phyloP scores from a whole-genome alignment of 306 rosid species.

The Lupinus albus region DNA sequence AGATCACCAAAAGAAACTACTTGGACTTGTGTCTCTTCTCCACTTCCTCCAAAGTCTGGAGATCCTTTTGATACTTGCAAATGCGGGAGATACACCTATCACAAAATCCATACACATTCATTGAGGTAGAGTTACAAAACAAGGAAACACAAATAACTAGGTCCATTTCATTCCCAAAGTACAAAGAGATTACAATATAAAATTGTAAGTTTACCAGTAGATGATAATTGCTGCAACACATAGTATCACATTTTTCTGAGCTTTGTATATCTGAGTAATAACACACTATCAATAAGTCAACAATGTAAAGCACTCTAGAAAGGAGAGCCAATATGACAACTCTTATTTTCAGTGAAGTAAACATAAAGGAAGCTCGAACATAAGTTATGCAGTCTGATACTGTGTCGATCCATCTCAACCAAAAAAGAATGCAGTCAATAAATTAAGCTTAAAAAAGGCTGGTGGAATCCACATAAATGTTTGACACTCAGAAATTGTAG shows the following conservation, averaged over 20 bases:
- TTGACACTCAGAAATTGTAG: not conserved
- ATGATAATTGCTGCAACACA: constrained; percentile 76
- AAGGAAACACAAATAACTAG: not conserved
- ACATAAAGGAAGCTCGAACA: not conserved
- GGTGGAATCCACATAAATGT: not conserved
- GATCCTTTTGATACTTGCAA: constrained; percentile 76
- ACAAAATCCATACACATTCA: constrained; percentile 33
- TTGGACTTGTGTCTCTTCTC: constrained; percentile 82
- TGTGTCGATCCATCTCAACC: constrained; percentile 8
- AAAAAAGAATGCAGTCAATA: not conserved
- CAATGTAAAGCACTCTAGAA: not conserved
- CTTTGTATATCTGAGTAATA: constrained; percentile 73
- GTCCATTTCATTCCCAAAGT: constrained; percentile 22
- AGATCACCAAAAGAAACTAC: constrained; percentile 44
- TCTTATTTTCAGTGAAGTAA: constrained; percentile 12
- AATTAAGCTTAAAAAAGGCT: not conserved
- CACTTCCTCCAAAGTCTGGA: constrained; percentile 76
- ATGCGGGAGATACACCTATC: constrained; percentile 77
- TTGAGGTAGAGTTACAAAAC: constrained; percentile 13
- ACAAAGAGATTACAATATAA: constrained; percentile 2
- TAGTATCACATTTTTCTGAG: constrained; percentile 89
- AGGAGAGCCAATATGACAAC: not conserved
- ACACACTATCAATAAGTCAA: constrained; percentile 39
- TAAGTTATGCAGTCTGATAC: constrained; percentile 20
- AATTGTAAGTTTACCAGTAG: constrained; percentile 67